These are phyloP conservation scores for Rosa persica DNA, from an alignment of 306 rosid genomes.

Conservation along the genomic window DNA sequence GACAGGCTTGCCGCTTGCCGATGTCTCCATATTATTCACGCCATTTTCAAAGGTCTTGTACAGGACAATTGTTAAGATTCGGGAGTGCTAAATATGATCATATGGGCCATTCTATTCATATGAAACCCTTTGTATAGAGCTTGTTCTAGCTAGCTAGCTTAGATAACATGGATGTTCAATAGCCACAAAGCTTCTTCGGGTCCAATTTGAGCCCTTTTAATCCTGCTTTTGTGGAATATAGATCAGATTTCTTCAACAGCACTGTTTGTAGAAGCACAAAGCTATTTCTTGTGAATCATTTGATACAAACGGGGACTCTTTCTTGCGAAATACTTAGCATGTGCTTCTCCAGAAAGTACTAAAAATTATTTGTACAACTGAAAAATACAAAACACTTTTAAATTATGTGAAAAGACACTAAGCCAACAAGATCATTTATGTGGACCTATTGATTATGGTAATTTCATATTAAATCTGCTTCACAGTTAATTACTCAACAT, in stretches of 20 bases:
- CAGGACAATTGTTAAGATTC: neutral
- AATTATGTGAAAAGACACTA: too few species aligned
- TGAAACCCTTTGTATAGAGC: neutral
- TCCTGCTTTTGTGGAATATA: neutral
- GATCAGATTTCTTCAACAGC: neutral
- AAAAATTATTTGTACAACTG: too few species aligned
- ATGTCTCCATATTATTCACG: constrained; percentile 3
- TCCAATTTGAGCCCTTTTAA: neutral
- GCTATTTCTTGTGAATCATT: too few species aligned
- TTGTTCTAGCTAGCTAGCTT: neutral
- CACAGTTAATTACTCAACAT: too few species aligned
- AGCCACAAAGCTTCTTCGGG: neutral
- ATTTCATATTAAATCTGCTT: too few species aligned
- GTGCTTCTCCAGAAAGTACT: too few species aligned
- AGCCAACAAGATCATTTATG: too few species aligned
- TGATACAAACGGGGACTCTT: too few species aligned
- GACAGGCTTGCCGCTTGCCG: constrained; percentile 4
- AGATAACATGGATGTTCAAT: neutral
- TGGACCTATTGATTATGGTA: too few species aligned
- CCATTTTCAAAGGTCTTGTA: neutral
- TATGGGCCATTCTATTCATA: neutral
- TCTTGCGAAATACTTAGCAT: neutral
- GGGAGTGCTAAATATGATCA: neutral
- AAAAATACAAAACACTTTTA: too few species aligned
- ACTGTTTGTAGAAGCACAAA: neutral